A percentile compares a stretch with the other conserved stretches of the same genome.
phyloP scores from a whole-genome alignment of 2,329 filamentous ascomycete species.

The Cladobotryum mycophilum region DNA sequence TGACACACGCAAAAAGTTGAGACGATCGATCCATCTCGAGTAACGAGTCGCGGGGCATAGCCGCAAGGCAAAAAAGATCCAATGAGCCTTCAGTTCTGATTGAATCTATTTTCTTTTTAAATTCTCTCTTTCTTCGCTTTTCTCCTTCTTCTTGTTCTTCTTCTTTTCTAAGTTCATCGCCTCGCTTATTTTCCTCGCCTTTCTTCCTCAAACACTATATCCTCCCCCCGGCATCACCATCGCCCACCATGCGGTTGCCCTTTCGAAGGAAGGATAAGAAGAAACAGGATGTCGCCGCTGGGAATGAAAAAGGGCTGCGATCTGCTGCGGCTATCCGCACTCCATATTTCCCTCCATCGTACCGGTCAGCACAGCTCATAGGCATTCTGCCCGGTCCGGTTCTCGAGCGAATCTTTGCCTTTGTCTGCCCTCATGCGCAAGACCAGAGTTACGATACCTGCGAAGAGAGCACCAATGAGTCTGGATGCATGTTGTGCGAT shows the following conservation, averaged over 20 bases:
- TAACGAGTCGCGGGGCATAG: too few species aligned
- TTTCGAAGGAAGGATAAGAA: slow-evolving; percentile 35
- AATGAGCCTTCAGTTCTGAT: too few species aligned
- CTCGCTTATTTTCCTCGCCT: background rate
- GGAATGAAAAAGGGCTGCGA: slow-evolving; percentile 25
- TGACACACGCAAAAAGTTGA: too few species aligned
- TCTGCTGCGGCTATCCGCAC: slow-evolving; percentile 19
- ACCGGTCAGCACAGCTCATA: slow-evolving; percentile 37
- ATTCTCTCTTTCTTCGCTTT: background rate
- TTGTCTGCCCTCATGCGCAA: slow-evolving; percentile 74
- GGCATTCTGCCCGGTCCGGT: slow-evolving; percentile 59
- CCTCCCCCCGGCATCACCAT: background rate
- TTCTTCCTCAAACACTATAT: background rate
- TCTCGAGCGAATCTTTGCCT: slow-evolving; percentile 69
- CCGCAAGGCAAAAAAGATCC: too few species aligned
- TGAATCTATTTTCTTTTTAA: too few species aligned
- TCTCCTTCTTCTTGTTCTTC: background rate
- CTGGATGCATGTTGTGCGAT: slow-evolving; percentile 90
- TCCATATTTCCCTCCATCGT: slow-evolving; percentile 31
- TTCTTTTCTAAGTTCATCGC: background rate
- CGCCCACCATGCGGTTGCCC: slow-evolving; percentile 28
- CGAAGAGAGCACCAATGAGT: slow-evolving; percentile 70
- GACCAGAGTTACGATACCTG: slow-evolving; percentile 77
- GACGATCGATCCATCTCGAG: too few species aligned
- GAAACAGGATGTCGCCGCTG: slow-evolving; percentile 19